Percentiles rank a stretch among this genome's conserved stretches.
Evolutionary conservation across 106 monocot genomes (phyloP).

Genomic region (Dioscorea dumetorum): DNA sequence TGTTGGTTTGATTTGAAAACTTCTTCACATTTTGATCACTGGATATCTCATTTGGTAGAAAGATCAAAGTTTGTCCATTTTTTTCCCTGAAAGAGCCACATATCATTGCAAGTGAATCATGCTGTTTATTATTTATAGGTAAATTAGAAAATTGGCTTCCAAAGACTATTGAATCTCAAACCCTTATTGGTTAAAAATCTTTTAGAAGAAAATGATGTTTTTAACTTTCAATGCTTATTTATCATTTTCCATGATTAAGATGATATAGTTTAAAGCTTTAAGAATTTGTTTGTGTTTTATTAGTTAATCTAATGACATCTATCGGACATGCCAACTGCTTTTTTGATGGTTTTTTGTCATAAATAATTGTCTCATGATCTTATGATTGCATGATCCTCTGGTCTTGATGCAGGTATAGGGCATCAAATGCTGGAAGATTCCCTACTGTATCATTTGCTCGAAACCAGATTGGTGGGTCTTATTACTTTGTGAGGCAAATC

Average conservation of each 20-base stretch:
- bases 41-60: background rate
- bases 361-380: background rate
- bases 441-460: constrained; percentile 14
- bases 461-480: constrained; percentile 40
- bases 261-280: background rate
- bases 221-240: background rate
- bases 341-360: background rate
- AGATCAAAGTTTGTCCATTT: no score
- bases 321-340: background rate
- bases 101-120: background rate
- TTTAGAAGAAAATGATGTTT: no score
- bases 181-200: no score
- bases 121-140: background rate
- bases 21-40: background rate
- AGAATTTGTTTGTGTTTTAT: background rate
- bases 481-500: constrained; percentile 38
- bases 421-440: constrained; percentile 57
- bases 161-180: no score
- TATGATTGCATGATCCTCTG: background rate
- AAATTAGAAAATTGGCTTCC: background rate
- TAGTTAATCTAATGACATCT: background rate
- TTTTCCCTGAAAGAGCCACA: background rate
- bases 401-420: constrained; percentile 34
- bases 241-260: background rate
- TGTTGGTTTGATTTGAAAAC: no score